Conservation (phyloP, 169 alveolate species). For the Plasmodium knowlesi region DNA sequence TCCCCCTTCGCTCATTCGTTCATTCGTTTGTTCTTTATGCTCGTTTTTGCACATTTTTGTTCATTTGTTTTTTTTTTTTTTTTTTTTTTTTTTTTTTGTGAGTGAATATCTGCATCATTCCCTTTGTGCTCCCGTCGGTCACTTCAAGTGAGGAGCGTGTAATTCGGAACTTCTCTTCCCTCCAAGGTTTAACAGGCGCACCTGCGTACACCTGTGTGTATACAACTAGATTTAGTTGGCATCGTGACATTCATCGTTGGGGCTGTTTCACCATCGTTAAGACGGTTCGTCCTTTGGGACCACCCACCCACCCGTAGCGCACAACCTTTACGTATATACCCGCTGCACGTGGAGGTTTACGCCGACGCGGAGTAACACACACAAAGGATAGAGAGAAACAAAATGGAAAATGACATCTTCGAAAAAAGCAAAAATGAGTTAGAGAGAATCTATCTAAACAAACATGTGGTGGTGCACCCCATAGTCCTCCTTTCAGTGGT, state of each 20-base stretch:
- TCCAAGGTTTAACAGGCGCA: background rate
- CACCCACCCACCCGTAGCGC: too few relatives aligned
- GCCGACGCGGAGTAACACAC: background rate
- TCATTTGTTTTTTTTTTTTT: background rate
- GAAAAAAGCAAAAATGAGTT: conserved; percentile 74
- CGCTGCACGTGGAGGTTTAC: background rate
- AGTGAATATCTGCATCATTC: background rate
- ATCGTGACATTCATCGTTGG: background rate
- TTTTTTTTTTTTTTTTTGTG: background rate
- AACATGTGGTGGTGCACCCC: conserved; percentile 95
- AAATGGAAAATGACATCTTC: conserved; percentile 70
- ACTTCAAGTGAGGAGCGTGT: background rate
- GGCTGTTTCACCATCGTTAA: background rate
- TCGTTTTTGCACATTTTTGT: background rate
- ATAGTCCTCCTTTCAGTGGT: conserved; percentile 97
- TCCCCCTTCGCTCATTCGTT: background rate
- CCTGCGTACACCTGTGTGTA: background rate
- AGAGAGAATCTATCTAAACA: conserved; percentile 71
- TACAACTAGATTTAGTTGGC: background rate
- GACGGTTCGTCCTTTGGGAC: too few relatives aligned
- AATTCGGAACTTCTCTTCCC: background rate
- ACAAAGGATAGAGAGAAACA: background rate
- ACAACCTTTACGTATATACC: background rate
- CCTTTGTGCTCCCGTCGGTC: background rate
- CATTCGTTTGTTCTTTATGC: background rate